Conservation (phyloP, 176 grass and related monocot genomes). For the Carex cristatella region DNA sequence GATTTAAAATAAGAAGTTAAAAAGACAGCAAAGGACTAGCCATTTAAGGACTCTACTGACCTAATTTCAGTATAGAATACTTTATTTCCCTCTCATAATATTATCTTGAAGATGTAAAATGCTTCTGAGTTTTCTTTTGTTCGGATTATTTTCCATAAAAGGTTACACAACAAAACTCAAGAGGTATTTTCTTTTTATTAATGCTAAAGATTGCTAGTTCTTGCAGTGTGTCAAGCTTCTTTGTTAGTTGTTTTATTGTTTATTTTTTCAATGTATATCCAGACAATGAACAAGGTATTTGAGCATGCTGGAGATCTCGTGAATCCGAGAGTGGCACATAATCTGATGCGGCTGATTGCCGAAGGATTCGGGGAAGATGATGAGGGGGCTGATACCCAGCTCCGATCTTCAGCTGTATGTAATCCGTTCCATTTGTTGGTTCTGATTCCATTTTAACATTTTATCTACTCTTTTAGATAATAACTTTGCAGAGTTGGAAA, state of each 20-base stretch:
- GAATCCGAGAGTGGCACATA: constrained; percentile 91
- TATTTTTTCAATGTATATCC: constrained; percentile 23
- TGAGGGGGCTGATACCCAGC: constrained; percentile 92
- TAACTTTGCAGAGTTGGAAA: neutral
- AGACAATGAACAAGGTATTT: constrained; percentile 99
- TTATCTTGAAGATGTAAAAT: neutral
- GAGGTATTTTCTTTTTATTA: neutral
- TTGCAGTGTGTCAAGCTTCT: neutral
- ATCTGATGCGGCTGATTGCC: constrained; percentile 99
- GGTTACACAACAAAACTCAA: neutral
- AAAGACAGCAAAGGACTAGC: neutral
- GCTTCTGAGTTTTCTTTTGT: neutral
- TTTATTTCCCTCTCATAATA: neutral
- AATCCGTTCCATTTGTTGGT: neutral
- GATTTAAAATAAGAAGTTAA: neutral
- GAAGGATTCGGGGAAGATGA: constrained; percentile 99
- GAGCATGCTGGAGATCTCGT: constrained; percentile 99
- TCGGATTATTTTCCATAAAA: neutral
- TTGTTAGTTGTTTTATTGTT: constrained; percentile 23
- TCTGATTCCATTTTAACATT: neutral
- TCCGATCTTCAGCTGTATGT: constrained; percentile 99
- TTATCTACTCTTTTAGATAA: neutral
- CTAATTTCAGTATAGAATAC: neutral
- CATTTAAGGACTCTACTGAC: neutral
- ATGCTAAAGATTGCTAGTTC: neutral